These are phyloP conservation scores for Pseudomicrostroma phylloplanum DNA, from an alignment of 1,284 basidiomycete species.

Conservation along the genomic window DNA sequence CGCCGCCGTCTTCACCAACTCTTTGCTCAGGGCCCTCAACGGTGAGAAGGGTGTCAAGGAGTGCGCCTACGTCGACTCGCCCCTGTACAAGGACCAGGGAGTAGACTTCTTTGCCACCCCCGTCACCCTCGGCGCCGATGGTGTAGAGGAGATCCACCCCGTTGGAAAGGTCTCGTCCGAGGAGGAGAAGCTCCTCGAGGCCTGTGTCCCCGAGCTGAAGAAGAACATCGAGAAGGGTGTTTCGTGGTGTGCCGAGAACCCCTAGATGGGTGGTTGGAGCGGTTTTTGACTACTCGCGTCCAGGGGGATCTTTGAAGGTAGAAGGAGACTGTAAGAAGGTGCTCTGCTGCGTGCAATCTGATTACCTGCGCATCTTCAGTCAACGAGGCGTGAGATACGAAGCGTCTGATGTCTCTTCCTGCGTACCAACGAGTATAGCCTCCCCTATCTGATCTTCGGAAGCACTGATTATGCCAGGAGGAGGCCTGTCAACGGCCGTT, in stretches of 20 bases:
- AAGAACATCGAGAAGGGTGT: slow-evolving; percentile 52
- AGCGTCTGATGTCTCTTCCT: too few species aligned
- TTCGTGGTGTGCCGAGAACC: slow-evolving; percentile 39
- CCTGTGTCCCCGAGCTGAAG: slow-evolving; percentile 45
- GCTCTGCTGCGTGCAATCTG: too few species aligned
- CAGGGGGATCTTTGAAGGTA: too few species aligned
- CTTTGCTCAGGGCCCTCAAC: slow-evolving; percentile 74
- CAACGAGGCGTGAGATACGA: too few species aligned
- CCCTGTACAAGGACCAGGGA: slow-evolving; percentile 65
- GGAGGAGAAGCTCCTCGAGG: slow-evolving; percentile 51
- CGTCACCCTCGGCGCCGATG: slow-evolving; percentile 44
- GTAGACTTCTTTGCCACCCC: slow-evolving; percentile 55
- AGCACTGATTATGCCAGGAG: too few species aligned
- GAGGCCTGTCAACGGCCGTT: too few species aligned
- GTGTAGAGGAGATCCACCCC: slow-evolving; percentile 47
- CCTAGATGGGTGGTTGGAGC: too few species aligned
- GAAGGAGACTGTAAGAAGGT: background rate
- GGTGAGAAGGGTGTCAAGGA: slow-evolving; percentile 80
- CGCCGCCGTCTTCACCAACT: slow-evolving; percentile 59
- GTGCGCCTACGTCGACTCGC: slow-evolving; percentile 77
- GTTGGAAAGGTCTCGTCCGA: slow-evolving; percentile 44
- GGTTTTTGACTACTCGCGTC: too few species aligned
- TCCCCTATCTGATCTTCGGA: too few species aligned
- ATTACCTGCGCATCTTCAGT: too few species aligned
- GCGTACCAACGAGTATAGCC: too few species aligned